These are phyloP conservation scores for Cyclotella baltica DNA, from an alignment of 108 stramenopile genomes.

Conservation along the genomic window DNA sequence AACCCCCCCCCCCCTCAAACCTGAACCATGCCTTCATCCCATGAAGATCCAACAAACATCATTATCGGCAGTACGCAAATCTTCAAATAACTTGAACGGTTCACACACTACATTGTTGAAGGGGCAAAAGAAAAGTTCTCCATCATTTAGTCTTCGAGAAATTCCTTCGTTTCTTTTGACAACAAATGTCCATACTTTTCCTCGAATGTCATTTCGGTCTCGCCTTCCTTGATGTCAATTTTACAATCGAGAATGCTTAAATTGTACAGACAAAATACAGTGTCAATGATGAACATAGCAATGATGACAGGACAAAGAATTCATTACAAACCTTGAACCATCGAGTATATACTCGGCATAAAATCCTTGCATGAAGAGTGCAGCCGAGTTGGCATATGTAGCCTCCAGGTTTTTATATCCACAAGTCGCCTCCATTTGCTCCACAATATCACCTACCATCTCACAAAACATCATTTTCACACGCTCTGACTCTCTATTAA, in stretches of 20 bases:
- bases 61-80: too few species aligned
- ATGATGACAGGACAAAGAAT: background rate
- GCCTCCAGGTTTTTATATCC: background rate
- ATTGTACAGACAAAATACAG: background rate
- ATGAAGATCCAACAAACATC: too few species aligned
- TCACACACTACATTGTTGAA: too few species aligned
- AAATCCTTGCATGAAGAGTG: background rate
- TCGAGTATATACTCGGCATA: background rate
- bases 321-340: background rate
- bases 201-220: background rate
- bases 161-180: background rate
- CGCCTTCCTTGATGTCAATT: background rate
- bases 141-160: too few species aligned
- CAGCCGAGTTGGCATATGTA: background rate
- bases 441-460: background rate
- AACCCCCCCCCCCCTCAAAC: too few species aligned
- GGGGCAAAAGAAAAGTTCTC: too few species aligned
- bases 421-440: background rate
- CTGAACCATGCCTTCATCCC: too few species aligned
- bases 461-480: constrained; percentile 3
- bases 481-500: too few species aligned
- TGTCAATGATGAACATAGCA: background rate
- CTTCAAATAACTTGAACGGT: too few species aligned
- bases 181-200: background rate
- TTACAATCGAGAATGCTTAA: background rate